Evolutionary conservation across 176 grass and related monocot genomes (phyloP).

Genomic region (Eleusine coracana): DNA sequence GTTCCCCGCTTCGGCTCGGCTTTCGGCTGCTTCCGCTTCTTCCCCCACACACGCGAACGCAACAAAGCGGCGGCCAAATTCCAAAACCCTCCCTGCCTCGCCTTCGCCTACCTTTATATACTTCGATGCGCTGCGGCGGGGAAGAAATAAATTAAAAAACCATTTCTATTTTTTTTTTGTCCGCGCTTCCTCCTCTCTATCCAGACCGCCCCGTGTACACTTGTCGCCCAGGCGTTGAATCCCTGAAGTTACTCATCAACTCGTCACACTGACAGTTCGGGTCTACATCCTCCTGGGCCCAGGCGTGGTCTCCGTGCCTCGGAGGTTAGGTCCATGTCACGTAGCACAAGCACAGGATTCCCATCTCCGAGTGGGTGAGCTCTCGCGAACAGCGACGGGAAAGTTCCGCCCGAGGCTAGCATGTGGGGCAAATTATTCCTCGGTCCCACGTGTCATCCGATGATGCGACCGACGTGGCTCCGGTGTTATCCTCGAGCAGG

Average conservation of each 20-base stretch:
- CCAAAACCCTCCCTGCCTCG: constrained; percentile 44
- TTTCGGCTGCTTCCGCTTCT: constrained; percentile 13
- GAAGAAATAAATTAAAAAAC: constrained; percentile 36
- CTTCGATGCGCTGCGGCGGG: constrained; percentile 20
- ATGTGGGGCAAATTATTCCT: constrained; percentile 21
- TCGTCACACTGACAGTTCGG: constrained; percentile 8
- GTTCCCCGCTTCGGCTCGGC: constrained; percentile 33
- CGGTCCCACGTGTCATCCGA: constrained; percentile 22
- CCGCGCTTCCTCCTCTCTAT: constrained; percentile 28
- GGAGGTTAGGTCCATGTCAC: background rate
- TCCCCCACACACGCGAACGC: constrained; percentile 22
- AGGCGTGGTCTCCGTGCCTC: background rate
- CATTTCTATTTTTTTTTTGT: constrained; percentile 23
- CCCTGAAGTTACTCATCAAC: background rate
- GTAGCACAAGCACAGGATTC: constrained; percentile 25
- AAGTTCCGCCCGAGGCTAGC: constrained; percentile 19
- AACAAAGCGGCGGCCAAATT: constrained; percentile 50
- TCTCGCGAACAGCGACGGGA: constrained; percentile 4
- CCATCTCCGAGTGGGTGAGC: background rate
- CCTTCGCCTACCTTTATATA: constrained; percentile 50
- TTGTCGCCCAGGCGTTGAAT: constrained; percentile 42
- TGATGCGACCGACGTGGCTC: background rate
- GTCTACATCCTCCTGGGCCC: fast-evolving
- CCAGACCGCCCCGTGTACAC: constrained; percentile 11
- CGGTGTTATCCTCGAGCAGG: background rate